Evolutionary conservation across 768 basidiomycete species (phyloP).

Genomic region (Lactarius tabidus): DNA sequence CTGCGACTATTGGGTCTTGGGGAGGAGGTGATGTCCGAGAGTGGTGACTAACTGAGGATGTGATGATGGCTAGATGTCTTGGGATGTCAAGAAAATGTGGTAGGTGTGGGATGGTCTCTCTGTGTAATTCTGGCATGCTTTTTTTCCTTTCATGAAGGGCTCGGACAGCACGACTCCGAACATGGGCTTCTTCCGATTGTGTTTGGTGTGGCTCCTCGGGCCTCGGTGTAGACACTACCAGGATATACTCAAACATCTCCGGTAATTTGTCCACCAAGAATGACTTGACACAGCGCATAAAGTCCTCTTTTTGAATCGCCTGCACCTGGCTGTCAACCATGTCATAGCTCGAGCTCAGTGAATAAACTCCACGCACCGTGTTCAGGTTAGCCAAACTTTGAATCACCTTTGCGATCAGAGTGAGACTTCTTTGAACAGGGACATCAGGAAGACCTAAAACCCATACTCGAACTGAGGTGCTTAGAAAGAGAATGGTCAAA

Average conservation of each 20-base stretch:
- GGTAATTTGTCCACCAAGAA: constrained; percentile 61
- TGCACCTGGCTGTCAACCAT: constrained; percentile 28
- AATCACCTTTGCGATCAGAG: constrained; percentile 82
- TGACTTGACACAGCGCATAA: constrained; percentile 71
- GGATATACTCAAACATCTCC: constrained; percentile 77
- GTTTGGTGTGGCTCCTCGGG: constrained; percentile 26
- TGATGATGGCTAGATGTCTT: constrained; percentile 70
- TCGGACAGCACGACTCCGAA: constrained; percentile 44
- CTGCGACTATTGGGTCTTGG: constrained; percentile 42
- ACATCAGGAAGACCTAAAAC: constrained; percentile 59
- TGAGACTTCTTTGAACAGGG: constrained; percentile 74
- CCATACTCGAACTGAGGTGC: not conserved
- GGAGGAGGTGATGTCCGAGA: constrained; percentile 31
- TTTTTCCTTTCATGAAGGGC: constrained; percentile 54
- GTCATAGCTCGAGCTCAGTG: too few relatives aligned
- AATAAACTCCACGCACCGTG: constrained; percentile 41
- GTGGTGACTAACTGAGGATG: constrained; percentile 70
- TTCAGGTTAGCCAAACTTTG: constrained; percentile 88
- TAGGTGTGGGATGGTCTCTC: constrained; percentile 67
- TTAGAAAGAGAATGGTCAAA: not conserved
- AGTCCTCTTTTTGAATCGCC: constrained; percentile 73
- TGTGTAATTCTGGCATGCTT: constrained; percentile 52
- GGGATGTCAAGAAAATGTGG: constrained; percentile 77
- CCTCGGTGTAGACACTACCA: constrained; percentile 60
- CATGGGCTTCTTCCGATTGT: constrained; percentile 31